Base-by-base conservation (phyloP, 1,284 basidiomycete genomes). In the Puccinia horiana region DNA sequence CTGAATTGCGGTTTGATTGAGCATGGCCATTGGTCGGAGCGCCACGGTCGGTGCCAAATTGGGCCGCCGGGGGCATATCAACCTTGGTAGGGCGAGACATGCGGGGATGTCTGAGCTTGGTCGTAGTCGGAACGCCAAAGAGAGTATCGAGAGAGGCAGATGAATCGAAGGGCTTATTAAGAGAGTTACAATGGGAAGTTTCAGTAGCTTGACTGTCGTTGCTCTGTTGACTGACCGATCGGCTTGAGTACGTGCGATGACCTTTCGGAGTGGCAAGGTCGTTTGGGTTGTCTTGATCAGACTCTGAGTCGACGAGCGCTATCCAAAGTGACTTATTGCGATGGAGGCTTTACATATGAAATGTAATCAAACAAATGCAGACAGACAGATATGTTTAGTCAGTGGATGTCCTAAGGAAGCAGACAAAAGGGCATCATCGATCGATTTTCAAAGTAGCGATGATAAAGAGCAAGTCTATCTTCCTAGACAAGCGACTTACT, bases 61-160 rank as follows among this genome's bases (percentile, higher is more conserved):
- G 69, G 44, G 56, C 42, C 8, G 52, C 26, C n/a, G 67, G 35
- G 14, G 78, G 78, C 67, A 81, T 61, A 11, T 61, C 63, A 26
- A 81, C 78, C 23, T 81, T 73, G 11, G 49, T 81, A 18, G 78
- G 78, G 11, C 78, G 78, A 73, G 67, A 72, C 78, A 81, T 81
- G 20, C n/a, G 52, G 37, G 40, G 20, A 18, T 49, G 52, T 56
- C 26, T 75, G 49, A 75, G 37, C 73, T 56, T 75, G 49, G 76
- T n/a, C n/a, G n/a, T 49, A 23, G 76, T 77, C 23, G 76, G 76
- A 63, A 77, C 61, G 37, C 76, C 76, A 67, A 77, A 77, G 61
- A 77, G 76, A 67, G 76, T 77, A 42, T 77, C 61, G 32, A 77
- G 61, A 52, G 76, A 77, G 44, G 61, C 76, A 18, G 76, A 77